Evolutionary conservation across 208 protist genomes (phyloP), one percentile per base, ranked within the genome.

Genomic region (Wallacemonas sp.): DNA sequence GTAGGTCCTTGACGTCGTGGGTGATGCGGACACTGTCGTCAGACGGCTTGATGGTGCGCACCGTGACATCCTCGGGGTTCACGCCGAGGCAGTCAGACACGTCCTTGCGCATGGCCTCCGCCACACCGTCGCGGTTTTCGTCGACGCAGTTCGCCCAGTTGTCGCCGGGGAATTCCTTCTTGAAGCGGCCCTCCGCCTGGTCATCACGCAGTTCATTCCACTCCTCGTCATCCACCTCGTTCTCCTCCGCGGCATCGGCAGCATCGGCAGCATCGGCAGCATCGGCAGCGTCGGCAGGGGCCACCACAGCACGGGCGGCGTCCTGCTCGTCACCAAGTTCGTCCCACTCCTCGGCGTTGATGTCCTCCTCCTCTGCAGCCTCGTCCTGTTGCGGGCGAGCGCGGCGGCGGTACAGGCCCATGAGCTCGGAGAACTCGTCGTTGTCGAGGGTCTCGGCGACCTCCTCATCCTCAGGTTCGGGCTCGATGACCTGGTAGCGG

Each of bases 371-470:
- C 21, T 64, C 53, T 8, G 27, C 45, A 15, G 19, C 44, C 57
- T 37, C 66, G 46, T 13, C 63, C 17, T 59, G 63, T 1, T 34
- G 36, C 17, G 41, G 42, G 50, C 70, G 71, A 10, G 72, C 50
- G 60, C 75, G 79, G n/a, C 32, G 22, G 17, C 61, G 38, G 66
- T 85, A 81, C 39, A 85, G 41, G 9, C 19, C 33, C 64, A 71
- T 71, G 66, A 85, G 42, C 63, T 76, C 68, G 12, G 68, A 66
- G 67, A 78, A 79, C 48, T 78, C 74, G 61, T 81, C 62, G 19
- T 76, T 68, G 24, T 79, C 65, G 24, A 85, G 36, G 29, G 53
- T 42, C 44, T 64, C 37, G 32, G n/a, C 27, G 19, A 85, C 68
- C 61, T 84, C 77, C 10, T 67, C 76, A 63, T 85, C 79, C 0